Base-by-base conservation (phyloP, 2,329 filamentous ascomycete species). In the Cladosporium oxysporum region DNA sequence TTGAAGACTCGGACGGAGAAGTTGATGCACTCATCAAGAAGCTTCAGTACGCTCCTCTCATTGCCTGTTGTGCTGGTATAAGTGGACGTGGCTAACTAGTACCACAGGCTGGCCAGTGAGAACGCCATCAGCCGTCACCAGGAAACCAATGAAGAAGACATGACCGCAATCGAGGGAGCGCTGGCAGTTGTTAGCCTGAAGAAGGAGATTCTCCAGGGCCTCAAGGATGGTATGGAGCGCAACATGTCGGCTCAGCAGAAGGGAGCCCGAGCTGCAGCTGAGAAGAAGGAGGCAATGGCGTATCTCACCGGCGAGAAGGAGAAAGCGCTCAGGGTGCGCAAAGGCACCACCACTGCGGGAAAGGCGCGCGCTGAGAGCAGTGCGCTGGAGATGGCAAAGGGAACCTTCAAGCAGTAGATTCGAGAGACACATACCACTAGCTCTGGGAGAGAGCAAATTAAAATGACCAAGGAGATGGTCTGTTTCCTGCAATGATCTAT, bases 301-400 rank as follows among this genome's bases (percentile, higher is more conserved):
- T 50, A 35, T 52, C 29, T 61, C 41, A 3, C 5, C 12, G 44
- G 28, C 18, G 44, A 61, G 41, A 61, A 31, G 59, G 29, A 23
- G n/a, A 26, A 47, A 3, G 59, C 59, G 21, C 18, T 61, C 29
- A 52, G 53, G 41, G 57, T 28, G 33, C 12, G 23, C 11, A 29
- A 37, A 11, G 47, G 21, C 8, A 26, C 12, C 11, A 41, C 3
- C 59, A 21, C 29, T 16, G n/a, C 14, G 5, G n/a, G 21, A 14
- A 58, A 41, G 11, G 4, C 29, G n/a, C 23, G 33, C 29, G 59
- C 59, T n/a, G 44, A 52, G 44, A 26, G 23, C n/a, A 47, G 26
- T 5, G 44, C 59, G 16, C n/a, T 62, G 44, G 44, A 52, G 59
- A 35, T 62, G 28, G 29, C 31, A 5, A 53, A 62, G 29, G 47